Evolutionary conservation across 306 rosid genomes (phyloP).

Genomic region (Begonia peltatifolia): DNA sequence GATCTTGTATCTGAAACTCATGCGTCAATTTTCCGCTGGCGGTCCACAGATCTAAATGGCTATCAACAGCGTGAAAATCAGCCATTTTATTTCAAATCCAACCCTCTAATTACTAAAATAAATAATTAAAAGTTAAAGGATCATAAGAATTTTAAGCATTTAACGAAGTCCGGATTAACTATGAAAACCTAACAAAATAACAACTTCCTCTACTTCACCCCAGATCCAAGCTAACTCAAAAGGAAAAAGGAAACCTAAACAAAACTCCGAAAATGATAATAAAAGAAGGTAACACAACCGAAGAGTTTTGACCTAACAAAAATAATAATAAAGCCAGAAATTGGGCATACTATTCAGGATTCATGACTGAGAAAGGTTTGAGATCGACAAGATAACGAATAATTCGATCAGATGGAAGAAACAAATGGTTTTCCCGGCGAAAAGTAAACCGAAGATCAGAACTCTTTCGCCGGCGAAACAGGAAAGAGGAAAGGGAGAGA

Average conservation of each 20-base stretch:
- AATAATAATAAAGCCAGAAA: conserved; percentile 1
- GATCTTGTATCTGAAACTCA: no score
- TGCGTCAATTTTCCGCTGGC: no score
- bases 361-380: conserved; percentile 26
- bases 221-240: conserved; percentile 21
- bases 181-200: conserved; percentile 1
- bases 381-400: conserved; percentile 3
- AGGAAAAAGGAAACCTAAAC: background rate
- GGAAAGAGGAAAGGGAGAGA: background rate
- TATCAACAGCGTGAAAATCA: background rate
- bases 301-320: conserved; percentile 8
- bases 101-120: background rate
- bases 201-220: background rate
- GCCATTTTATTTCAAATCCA: background rate
- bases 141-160: no score
- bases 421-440: conserved; percentile 17
- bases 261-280: background rate
- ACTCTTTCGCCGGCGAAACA: background rate
- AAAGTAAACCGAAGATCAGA: conserved; percentile 24
- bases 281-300: background rate
- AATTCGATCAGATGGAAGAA: background rate
- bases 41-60: no score
- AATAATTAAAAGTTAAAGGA: background rate
- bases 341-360: conserved; percentile 57
- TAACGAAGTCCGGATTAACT: no score